Evolutionary conservation across 495 filamentous ascomycete species (phyloP), one percentile per base, ranked within the genome.

Genomic region (Terfezia claveryi): DNA sequence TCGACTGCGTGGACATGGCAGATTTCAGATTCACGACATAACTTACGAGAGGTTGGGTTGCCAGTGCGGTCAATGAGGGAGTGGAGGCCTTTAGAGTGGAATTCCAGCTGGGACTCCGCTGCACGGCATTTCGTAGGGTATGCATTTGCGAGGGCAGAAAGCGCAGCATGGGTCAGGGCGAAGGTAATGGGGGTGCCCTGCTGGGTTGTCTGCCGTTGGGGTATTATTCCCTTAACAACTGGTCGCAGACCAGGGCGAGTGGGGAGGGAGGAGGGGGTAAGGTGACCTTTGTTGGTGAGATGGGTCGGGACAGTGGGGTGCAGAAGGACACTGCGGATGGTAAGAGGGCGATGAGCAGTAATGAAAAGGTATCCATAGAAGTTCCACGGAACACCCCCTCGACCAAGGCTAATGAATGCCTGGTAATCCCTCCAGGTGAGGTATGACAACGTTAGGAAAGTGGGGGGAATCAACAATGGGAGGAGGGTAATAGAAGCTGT

Each of bases 1-100:
- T 95, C 87, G 50, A 72, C 74, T 8, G 74, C 72, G 65, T 95
- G 87, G 10, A 85, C 72, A 67, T 95, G 88, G 59, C 77, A 79
- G 51, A 94, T 75, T 66, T 95, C 88, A 36, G 83, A 81, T 52
- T 77, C 73, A 54, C 78, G 41, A 80, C 41, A 77, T 81, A 32
- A 32, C 4, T 32, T 7, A 32, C 27, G 4, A 32, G 27, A 32
- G 27, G 27, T 32, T 32, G 27, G 27, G 27, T 32, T 32, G 27
- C 27, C 27, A 32, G 4, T 32, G 27, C 27, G 27, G 27, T 32
- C 27, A 7, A 32, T 32, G 27, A 32, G 27, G 4, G 27, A 32
- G 27, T 32, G 7, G 27, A 32, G 27, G 27, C 27, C 7, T 4
- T 7, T 32, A 32, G 27, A 32, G 27, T 32, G 20, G 20, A 20